Evolutionary conservation across 139 green algal species (phyloP), one percentile per base, ranked within the genome.

Genomic region (Chlamydomonas eustigma): DNA sequence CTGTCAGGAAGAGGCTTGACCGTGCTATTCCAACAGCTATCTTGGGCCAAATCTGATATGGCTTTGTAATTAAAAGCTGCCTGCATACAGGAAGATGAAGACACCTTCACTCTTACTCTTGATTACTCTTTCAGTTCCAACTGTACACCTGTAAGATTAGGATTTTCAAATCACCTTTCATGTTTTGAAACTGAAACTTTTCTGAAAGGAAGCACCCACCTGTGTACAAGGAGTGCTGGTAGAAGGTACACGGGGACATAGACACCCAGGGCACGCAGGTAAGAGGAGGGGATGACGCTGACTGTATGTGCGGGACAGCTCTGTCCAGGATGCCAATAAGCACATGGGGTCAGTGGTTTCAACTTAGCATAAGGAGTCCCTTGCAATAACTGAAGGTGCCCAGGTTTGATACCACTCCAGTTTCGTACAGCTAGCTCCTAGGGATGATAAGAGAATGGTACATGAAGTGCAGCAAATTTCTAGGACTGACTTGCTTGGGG

Each of bases 171-270:
- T 18, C 44, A 58, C 18, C 12, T 28, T 58, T 18, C 12, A 58
- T 12, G 44, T 12, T 12, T 58, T 12, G 44, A 58, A 28, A 28
- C 44, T 58, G 44, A 58, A 58, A 12, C n/a, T n/a, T 12, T 12
- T 58, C 12, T 12, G 18, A 28, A 28, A 12, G 12, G 44, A 58
- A 58, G 12, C 44, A 58, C 73, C 22, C 39, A 80, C 75, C 75
- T 76, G 84, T 98, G 94, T 68, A 98, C 93, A 65, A 98, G 83
- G 37, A 97, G 69, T 1, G 78, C 76, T 30, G 79, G 82, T n/a
- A 91, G 66, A 51, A 87, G 77, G 67, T 90, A 92, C 52, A 93
- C 86, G 1, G 86, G 89, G 3, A 93, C 31, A 76, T 94, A 96
- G n/a, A 98, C 89, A 0, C 83, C 85, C 32, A 98, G 75, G 0